Conservation (phyloP, 2,329 filamentous ascomycete species). For the Harringtonia lauricola region DNA sequence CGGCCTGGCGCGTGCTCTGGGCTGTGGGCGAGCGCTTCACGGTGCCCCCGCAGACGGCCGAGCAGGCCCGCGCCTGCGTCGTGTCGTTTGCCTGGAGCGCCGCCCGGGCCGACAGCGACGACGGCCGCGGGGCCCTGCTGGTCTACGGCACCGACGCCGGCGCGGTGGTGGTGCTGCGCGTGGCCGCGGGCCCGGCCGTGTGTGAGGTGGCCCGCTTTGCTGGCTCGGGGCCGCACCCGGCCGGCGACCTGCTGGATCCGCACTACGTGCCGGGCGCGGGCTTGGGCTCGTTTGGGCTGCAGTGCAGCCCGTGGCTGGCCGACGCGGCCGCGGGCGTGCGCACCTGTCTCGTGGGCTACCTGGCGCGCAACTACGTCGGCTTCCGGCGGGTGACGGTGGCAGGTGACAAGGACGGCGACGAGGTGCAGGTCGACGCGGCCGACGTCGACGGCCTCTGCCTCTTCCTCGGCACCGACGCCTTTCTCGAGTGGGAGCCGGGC, state of each 20-base stretch:
- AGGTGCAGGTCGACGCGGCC: slow-evolving; percentile 25
- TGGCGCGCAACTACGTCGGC: slow-evolving; percentile 40
- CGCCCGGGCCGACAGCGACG: slow-evolving; percentile 15
- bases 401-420: not conserved
- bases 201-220: slow-evolving; percentile 38
- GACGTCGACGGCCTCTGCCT: slow-evolving; percentile 39
- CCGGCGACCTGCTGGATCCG: slow-evolving; percentile 28
- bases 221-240: slow-evolving; percentile 32
- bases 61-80: slow-evolving; percentile 34
- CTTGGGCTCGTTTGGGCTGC: slow-evolving; percentile 35
- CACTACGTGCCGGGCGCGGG: slow-evolving; percentile 31
- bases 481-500: slow-evolving; percentile 44
- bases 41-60: slow-evolving; percentile 29
- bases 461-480: slow-evolving; percentile 38
- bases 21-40: slow-evolving; percentile 40
- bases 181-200: slow-evolving; percentile 23
- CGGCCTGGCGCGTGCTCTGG: slow-evolving; percentile 44
- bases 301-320: slow-evolving; percentile 42
- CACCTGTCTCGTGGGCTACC: slow-evolving; percentile 35
- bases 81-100: slow-evolving; percentile 41
- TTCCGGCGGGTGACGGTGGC: slow-evolving; percentile 37
- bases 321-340: slow-evolving; percentile 10
- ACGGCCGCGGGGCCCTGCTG: slow-evolving; percentile 26
- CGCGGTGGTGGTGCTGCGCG: slow-evolving; percentile 38
- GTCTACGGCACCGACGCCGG: slow-evolving; percentile 39